phyloP scores from a whole-genome alignment of 2,329 filamentous ascomycete species.

The Cladosporium halotolerans region DNA sequence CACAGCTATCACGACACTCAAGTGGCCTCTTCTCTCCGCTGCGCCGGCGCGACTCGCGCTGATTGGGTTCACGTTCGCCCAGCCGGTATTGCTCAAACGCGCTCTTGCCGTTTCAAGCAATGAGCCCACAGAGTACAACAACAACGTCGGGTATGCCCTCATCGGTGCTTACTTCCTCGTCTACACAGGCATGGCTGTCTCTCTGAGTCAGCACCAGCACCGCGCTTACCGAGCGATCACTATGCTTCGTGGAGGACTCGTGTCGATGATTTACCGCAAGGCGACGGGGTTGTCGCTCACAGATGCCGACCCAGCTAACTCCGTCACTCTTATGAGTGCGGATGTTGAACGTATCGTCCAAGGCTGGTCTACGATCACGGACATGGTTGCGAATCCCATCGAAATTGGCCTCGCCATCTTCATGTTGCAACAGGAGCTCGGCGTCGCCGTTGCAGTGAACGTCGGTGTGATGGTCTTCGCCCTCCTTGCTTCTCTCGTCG shows the following conservation, averaged over 20 bases:
- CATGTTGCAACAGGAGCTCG: constrained; percentile 16
- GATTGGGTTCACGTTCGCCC: constrained; percentile 34
- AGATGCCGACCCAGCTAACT: constrained; percentile 12
- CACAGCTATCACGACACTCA: constrained; percentile 24
- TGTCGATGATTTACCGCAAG: constrained; percentile 17
- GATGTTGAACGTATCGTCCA: constrained; percentile 17
- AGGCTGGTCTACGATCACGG: constrained; percentile 14
- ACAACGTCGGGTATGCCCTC: constrained; percentile 16
- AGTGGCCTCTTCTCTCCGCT: constrained; percentile 26
- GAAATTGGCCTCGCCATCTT: constrained; percentile 19
- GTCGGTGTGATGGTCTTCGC: constrained; percentile 12
- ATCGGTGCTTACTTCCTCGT: constrained; percentile 30
- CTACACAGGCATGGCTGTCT: constrained; percentile 25
- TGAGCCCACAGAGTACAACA: constrained; percentile 17
- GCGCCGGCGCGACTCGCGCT: constrained; percentile 29
- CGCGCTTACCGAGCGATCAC: constrained; percentile 15
- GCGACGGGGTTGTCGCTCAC: constrained; percentile 9
- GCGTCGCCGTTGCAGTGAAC: constrained; percentile 15
- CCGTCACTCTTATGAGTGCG: constrained; percentile 18
- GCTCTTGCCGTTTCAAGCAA: constrained; percentile 26
- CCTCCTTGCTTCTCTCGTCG: constrained; percentile 1
- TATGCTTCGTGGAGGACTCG: constrained; percentile 15
- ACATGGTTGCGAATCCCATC: constrained; percentile 19
- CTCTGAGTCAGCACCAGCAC: constrained; percentile 6
- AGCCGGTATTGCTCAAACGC: constrained; percentile 31